phyloP scores from a whole-genome alignment of 805 yeast species.

The Torulaspora indica region DNA sequence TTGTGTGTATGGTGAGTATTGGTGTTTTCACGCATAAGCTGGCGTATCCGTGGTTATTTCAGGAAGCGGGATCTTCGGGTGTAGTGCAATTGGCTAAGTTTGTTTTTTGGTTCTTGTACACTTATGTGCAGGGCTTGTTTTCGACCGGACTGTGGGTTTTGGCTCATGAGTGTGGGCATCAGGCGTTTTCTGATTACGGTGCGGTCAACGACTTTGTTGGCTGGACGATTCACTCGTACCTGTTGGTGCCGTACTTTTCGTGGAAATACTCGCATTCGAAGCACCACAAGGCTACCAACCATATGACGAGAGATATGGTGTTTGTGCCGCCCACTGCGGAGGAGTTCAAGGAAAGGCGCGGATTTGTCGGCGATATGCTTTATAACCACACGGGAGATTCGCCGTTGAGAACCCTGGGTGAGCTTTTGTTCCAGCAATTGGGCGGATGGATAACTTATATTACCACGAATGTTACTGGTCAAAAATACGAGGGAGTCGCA shows the following conservation, averaged over 20 bases:
- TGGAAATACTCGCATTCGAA: slow-evolving; percentile 82
- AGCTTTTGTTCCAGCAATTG: slow-evolving; percentile 60
- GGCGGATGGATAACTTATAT: slow-evolving; percentile 75
- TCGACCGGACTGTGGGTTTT: slow-evolving; percentile 79
- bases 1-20: slow-evolving; percentile 44
- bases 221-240: slow-evolving; percentile 74
- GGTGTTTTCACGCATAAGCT: slow-evolving; percentile 43
- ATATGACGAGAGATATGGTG: slow-evolving; percentile 76
- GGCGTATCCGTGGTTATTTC: slow-evolving; percentile 17
- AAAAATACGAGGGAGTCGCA: slow-evolving; percentile 48
- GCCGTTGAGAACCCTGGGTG: slow-evolving; percentile 58
- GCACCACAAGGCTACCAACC: slow-evolving; percentile 90
- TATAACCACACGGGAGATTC: slow-evolving; percentile 65
- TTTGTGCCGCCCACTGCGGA: slow-evolving; percentile 71
- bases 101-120: slow-evolving; percentile 54
- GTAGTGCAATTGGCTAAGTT: slow-evolving; percentile 39
- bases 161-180: slow-evolving; percentile 92
- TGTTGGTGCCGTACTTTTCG: slow-evolving; percentile 80
- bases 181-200: slow-evolving; percentile 71
- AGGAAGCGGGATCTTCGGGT: slow-evolving; percentile 3
- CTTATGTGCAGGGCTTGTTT: slow-evolving; percentile 55
- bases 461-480: slow-evolving; percentile 71
- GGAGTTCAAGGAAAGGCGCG: slow-evolving; percentile 41
- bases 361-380: slow-evolving; percentile 39
- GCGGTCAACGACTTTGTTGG: slow-evolving; percentile 74